Base-by-base conservation (phyloP, 257 asterid genomes). In the Fraxinus anomala region DNA sequence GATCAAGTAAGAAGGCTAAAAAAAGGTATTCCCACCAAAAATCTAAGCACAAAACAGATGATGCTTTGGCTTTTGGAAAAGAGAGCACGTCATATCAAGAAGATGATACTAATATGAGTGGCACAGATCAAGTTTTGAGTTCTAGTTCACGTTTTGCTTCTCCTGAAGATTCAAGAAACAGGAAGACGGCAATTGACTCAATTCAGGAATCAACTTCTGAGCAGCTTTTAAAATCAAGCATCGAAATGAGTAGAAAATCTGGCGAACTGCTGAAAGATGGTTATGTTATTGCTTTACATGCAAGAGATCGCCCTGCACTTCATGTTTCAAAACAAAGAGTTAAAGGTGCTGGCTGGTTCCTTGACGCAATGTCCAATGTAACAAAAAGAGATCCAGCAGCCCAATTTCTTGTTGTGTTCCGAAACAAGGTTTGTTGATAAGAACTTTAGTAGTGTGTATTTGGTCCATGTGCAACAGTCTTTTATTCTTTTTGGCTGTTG, bases 371-470 rank as follows among this genome's bases (percentile, higher is more conserved):
- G 89, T 83, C 96, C 26, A 89, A 87, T 80, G 94, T 94, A 21
- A 86, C 97, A 67, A 93, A 91, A 90, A 92, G 97, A 84, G 99
- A 96, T 86, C 98, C 99, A 75, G 97, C 97, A 26, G 95, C 98
- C 74, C 99, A 96, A 84, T 94, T 96, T 85, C 94, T 96, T 61
- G 93, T 94, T 77, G 99, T 87, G 65, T 86, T 86, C 83, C 88
- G 94, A 80, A 90, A 86, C 92, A 92, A 94, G 99, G 99, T 93
- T 54, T 73, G 88, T 81, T n/a, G 40, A 77, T 73, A 21, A 75
- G 17, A 59, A 73, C 26, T 39, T 74, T 23, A 23, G 23, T 67
- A 6, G 11, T 76, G 47, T 70, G 31, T 61, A 61, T 61, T 67
- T 75, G 31, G 68, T 31, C 78, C 59, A 34, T 37, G 30, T 59